Evolutionary conservation across 2,329 filamentous ascomycete species (phyloP).

Genomic region (Hawksworthiomyces lignivorus): DNA sequence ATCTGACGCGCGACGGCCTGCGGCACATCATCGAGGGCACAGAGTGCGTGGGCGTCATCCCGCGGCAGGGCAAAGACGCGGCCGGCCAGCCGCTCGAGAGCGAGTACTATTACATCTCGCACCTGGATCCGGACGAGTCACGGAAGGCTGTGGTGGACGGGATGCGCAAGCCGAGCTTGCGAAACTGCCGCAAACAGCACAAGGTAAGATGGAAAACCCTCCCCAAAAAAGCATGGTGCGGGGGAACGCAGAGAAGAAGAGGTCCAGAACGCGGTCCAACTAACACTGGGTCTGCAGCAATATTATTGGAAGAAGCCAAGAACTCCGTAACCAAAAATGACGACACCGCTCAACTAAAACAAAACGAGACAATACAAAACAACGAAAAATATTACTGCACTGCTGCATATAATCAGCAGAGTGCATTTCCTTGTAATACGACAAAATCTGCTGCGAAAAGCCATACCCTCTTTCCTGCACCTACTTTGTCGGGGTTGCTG

Average conservation of each 20-base stretch:
- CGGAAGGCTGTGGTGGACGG: slow-evolving; percentile 77
- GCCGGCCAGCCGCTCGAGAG: slow-evolving; percentile 89
- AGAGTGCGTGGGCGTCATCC: slow-evolving; percentile 78
- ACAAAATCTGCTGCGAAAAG: too few relatives aligned
- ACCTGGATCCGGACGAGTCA: slow-evolving; percentile 72
- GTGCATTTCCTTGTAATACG: too few relatives aligned
- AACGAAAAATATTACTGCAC: too few relatives aligned
- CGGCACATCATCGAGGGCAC: slow-evolving; percentile 65
- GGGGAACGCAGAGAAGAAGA: too few relatives aligned
- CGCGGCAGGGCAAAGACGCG: slow-evolving; percentile 87
- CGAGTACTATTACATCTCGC: slow-evolving; percentile 94
- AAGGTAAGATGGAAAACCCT: slow-evolving; percentile 85
- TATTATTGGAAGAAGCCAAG: slow-evolving; percentile 61
- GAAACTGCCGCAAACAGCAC: slow-evolving; percentile 89
- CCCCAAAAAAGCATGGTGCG: too few relatives aligned
- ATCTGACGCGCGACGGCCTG: slow-evolving; percentile 55
- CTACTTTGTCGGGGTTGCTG: too few relatives aligned
- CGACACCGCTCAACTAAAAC: too few relatives aligned
- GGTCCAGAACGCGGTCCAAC: slow-evolving; percentile 3
- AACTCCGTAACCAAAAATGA: slow-evolving; percentile 38
- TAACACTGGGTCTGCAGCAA: slow-evolving; percentile 39
- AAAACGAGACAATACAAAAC: too few relatives aligned
- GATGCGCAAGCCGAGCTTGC: slow-evolving; percentile 78
- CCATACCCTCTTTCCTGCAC: too few relatives aligned
- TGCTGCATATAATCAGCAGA: too few relatives aligned